Base-by-base conservation (phyloP, 139 green algal genomes). In the Tetratostichococcus sp. region DNA sequence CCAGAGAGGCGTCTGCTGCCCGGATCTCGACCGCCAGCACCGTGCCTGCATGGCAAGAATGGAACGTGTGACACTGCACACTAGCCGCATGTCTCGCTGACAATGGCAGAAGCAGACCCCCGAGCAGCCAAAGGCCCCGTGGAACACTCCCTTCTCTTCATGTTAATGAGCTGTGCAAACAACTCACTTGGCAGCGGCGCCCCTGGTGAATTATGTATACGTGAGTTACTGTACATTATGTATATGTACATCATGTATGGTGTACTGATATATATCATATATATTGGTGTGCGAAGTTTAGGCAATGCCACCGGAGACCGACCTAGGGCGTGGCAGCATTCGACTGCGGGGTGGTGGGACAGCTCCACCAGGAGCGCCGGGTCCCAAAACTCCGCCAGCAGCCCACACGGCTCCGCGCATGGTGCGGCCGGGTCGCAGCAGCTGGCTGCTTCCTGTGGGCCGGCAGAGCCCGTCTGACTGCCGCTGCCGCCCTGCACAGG, bases 21-120 rank as follows among this genome's bases (percentile, higher is more conserved):
- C 1, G 77, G 50, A 98, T 79, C 82, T 97, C 87, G 22, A 92
- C 80, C 1, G 92, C 93, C 30, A 97, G 77, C 31, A 99, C 85
- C 1, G 93, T 97, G 8, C 95, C 77, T 82, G 77, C 17, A n/a
- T 26, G 50, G 19, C 26, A 70, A 22, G 28, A 2, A 33, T 23
- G 26, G 39, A 50, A 50, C 58, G 23, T n/a, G 14, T 66, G 58
- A 11, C 58, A 19, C 11, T 66, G n/a, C 58, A 66, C 14, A 4
- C 58, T 6, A 19, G 58, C 17, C 58, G 22, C 23, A 4, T 6
- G 14, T 66, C 8, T 25, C 23, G 4, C 19, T 17, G 58, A n/a
- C 19, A 31, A 50, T 34, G 67, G 25, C 25, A 35, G 8, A 6
- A 67, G 25, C 26, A 25, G 26, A 30, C 66, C 66, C 5, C 6